phyloP scores from a whole-genome alignment of 202 grass and related monocot genomes.

The Bolboschoenoplectus hybrid region DNA sequence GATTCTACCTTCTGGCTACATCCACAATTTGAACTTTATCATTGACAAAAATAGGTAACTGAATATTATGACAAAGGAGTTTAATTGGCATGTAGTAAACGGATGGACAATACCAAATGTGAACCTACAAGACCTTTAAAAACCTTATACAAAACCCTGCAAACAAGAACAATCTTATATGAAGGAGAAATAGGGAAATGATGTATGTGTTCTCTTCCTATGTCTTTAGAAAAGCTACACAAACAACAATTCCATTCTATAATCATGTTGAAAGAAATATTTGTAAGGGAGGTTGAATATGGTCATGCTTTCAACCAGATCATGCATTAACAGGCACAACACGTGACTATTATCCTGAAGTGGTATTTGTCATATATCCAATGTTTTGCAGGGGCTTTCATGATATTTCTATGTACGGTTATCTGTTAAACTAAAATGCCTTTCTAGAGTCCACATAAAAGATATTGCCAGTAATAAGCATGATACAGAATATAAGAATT shows the following conservation, averaged over 20 bases:
- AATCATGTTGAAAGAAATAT: constrained; percentile 16
- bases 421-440: neutral
- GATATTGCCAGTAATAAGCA: constrained; percentile 10
- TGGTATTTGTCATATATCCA: neutral
- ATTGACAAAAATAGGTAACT: neutral
- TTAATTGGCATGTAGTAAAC: constrained; percentile 21
- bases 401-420: neutral
- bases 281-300: neutral
- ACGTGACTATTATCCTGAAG: neutral
- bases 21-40: neutral
- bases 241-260: neutral
- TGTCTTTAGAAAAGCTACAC: neutral
- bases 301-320: neutral
- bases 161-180: constrained; percentile 2
- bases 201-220: neutral
- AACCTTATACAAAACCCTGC: neutral
- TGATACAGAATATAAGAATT: neutral
- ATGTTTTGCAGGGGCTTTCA: neutral
- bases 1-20: neutral
- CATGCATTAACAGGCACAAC: neutral
- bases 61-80: neutral
- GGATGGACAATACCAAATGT: neutral
- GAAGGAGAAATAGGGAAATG: neutral
- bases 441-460: neutral
- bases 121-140: neutral